These are phyloP conservation scores for Oleoguttula mirabilis DNA, from an alignment of 495 filamentous ascomycete genomes.

Conservation along the genomic window DNA sequence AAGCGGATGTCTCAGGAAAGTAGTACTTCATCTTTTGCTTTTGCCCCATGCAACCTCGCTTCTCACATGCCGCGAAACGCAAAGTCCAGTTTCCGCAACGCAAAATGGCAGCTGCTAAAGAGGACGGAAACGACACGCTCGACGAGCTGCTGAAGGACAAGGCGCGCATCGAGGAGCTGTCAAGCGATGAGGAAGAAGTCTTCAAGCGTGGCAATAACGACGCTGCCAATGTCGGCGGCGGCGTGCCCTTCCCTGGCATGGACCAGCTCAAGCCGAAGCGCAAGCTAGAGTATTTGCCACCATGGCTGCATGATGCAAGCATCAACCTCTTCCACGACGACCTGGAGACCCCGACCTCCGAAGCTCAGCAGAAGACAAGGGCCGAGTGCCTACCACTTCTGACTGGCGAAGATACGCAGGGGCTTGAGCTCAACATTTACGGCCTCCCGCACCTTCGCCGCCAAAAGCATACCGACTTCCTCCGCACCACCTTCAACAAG, in stretches of 20 bases:
- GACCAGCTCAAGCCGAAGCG: not conserved
- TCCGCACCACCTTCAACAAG: conserved; percentile 50
- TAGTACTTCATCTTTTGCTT: too few relatives aligned
- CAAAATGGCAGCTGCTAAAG: too few relatives aligned
- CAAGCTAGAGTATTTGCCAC: conserved; percentile 1
- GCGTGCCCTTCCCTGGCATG: conserved; percentile 14
- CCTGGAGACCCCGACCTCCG: conserved; percentile 55
- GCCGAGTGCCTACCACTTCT: conserved; percentile 60
- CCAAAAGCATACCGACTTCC: conserved; percentile 60
- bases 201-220: not conserved
- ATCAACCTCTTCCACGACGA: conserved; percentile 43
- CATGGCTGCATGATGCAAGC: conserved; percentile 6
- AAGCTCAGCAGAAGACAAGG: conserved; percentile 54
- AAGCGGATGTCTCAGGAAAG: conserved; percentile 3
- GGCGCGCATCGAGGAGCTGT: conserved; percentile 16
- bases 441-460: conserved; percentile 65
- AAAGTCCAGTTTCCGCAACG: conserved; percentile 11
- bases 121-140: conserved; percentile 10
- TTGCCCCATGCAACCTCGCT: not conserved
- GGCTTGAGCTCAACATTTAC: conserved; percentile 43
- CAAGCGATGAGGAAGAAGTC: conserved; percentile 3
- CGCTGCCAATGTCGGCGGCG: not conserved
- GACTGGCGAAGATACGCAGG: conserved; percentile 29
- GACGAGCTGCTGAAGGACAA: conserved; percentile 14
- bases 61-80: conserved; percentile 3